These are phyloP conservation scores for Mimosa bimucronata DNA, from an alignment of 306 rosid genomes.

Conservation along the genomic window DNA sequence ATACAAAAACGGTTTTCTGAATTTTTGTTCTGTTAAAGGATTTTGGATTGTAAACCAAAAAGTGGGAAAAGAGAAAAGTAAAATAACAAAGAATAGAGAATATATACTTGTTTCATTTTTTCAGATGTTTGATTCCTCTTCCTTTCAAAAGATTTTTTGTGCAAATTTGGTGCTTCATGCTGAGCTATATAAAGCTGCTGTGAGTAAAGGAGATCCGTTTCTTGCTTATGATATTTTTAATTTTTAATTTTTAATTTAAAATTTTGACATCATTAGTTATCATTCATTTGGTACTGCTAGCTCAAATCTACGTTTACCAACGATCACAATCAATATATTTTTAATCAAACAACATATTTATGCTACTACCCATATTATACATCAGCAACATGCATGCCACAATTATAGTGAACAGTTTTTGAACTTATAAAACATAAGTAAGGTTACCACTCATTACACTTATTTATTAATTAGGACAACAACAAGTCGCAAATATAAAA, in stretches of 20 bases:
- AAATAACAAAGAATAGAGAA: constrained; percentile 23
- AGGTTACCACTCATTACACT: neutral
- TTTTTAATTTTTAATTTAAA: neutral
- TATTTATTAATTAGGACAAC: neutral
- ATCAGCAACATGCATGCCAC: neutral
- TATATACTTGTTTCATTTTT: neutral
- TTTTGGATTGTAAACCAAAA: neutral
- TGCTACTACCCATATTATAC: neutral
- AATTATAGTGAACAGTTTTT: neutral
- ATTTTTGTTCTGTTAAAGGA: neutral
- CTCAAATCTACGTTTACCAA: neutral
- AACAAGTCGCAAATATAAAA: neutral
- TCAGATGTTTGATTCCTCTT: constrained; percentile 6
- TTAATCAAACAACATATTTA: neutral
- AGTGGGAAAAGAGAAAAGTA: constrained; percentile 10
- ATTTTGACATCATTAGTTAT: neutral
- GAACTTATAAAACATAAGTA: neutral
- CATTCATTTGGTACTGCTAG: neutral
- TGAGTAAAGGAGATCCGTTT: neutral
- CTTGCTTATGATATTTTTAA: neutral
- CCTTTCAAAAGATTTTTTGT: constrained; percentile 13
- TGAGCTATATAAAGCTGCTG: neutral
- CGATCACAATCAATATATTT: neutral
- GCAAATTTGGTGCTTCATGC: constrained; percentile 16
- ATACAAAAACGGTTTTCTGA: neutral